These are phyloP conservation scores for Nissolia schottii DNA, from an alignment of 306 rosid genomes.

Conservation along the genomic window DNA sequence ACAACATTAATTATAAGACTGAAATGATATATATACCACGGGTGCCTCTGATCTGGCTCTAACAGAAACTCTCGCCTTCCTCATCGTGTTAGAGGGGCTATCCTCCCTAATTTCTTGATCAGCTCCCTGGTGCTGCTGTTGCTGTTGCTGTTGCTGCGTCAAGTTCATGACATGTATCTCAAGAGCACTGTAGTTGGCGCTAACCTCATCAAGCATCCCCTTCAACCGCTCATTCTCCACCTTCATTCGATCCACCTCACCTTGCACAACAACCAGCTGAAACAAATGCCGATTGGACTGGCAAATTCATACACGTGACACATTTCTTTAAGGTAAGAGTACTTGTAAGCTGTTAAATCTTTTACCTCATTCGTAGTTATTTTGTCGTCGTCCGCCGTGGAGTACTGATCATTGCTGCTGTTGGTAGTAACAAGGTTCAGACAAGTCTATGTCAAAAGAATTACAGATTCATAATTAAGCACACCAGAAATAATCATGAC, in stretches of 20 bases:
- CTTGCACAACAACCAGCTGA: conserved; percentile 54
- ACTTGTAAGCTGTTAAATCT: too few relatives aligned
- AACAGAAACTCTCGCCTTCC: conserved; percentile 75
- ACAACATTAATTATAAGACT: not conserved
- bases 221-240: conserved; percentile 59
- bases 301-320: too few relatives aligned
- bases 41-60: conserved; percentile 78
- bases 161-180: conserved; percentile 34
- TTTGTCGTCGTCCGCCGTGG: conserved; percentile 51
- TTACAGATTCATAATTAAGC: not conserved
- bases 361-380: conserved; percentile 52
- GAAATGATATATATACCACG: conserved; percentile 39
- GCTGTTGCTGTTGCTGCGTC: conserved; percentile 37
- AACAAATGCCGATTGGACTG: too few relatives aligned
- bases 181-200: conserved; percentile 38
- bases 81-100: conserved; percentile 54
- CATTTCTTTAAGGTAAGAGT: too few relatives aligned
- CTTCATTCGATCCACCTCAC: conserved; percentile 47
- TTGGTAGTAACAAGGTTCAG: conserved; percentile 68
- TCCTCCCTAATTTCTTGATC: conserved; percentile 40
- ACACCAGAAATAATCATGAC: not conserved
- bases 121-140: conserved; percentile 37
- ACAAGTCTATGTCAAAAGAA: conserved; percentile 48
- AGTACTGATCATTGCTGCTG: conserved; percentile 54
- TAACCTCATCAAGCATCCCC: conserved; percentile 37